phyloP scores from a whole-genome alignment of 2,329 filamentous ascomycete species.

The Colletotrichum scovillei region DNA sequence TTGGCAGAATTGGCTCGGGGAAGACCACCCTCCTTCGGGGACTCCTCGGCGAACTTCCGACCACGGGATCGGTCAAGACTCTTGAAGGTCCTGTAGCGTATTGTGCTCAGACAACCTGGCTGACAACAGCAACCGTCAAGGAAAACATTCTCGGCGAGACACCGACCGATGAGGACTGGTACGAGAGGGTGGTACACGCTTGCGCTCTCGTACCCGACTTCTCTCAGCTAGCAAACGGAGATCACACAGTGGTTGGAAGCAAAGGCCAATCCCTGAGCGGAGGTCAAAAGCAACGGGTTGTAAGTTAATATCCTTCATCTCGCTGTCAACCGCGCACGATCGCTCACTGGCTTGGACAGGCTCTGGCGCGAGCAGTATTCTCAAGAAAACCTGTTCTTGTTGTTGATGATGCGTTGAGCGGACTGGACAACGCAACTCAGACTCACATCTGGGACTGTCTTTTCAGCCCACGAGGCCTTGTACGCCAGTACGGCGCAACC shows the following conservation, averaged over 20 bases:
- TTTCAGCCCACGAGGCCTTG: slow-evolving; percentile 49
- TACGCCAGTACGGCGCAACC: slow-evolving; percentile 44
- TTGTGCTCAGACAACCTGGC: slow-evolving; percentile 41
- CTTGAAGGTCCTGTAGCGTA: slow-evolving; percentile 33
- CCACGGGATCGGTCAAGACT: neutral
- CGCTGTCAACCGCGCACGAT: neutral
- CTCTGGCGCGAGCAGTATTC: slow-evolving; percentile 48
- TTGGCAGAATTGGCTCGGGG: slow-evolving; percentile 38
- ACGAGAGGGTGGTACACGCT: slow-evolving; percentile 37
- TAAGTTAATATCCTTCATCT: slow-evolving; percentile 31
- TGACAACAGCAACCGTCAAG: slow-evolving; percentile 39
- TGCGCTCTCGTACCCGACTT: slow-evolving; percentile 39
- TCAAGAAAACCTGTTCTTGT: slow-evolving; percentile 47
- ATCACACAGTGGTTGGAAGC: slow-evolving; percentile 43
- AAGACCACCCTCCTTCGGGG: slow-evolving; percentile 35
- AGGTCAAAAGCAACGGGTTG: slow-evolving; percentile 48
- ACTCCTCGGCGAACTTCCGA: slow-evolving; percentile 34
- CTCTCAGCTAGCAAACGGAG: slow-evolving; percentile 38
- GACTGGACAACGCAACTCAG: slow-evolving; percentile 54
- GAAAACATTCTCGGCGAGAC: slow-evolving; percentile 41
- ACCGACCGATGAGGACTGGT: slow-evolving; percentile 36
- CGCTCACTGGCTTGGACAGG: slow-evolving; percentile 33
- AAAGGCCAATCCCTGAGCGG: slow-evolving; percentile 48
- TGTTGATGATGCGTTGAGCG: slow-evolving; percentile 54
- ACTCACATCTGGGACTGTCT: slow-evolving; percentile 52